Conservation (phyloP, 441 rosid species). For the Daphne laureola region DNA sequence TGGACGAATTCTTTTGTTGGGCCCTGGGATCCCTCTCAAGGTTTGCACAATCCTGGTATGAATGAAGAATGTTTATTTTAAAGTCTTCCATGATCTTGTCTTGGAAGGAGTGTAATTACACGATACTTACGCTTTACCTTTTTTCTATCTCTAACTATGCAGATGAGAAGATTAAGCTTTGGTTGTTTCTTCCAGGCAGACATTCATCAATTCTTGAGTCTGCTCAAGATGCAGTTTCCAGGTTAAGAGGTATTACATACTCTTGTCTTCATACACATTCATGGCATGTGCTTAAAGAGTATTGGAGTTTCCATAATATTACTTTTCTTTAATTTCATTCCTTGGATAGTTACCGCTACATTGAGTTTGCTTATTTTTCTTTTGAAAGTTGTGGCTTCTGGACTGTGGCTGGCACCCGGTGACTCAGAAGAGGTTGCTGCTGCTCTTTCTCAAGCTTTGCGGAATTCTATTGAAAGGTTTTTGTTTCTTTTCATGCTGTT, state of each 20-base stretch:
- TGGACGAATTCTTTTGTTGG: conserved; percentile 99
- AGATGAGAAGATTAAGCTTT: conserved; percentile 99
- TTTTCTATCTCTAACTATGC: conserved; percentile 13
- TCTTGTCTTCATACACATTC: background rate
- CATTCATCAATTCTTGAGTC: conserved; percentile 61
- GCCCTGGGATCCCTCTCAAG: conserved; percentile 99
- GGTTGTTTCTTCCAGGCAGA: conserved; percentile 96
- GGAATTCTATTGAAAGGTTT: conserved; percentile 92
- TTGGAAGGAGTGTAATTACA: conserved; percentile 4
- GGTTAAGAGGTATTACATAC: conserved; percentile 64
- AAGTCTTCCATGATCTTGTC: conserved; percentile 6
- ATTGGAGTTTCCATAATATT: conserved; percentile 1
- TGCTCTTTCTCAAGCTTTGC: conserved; percentile 90
- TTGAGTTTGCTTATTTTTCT: conserved; percentile 15
- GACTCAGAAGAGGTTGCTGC: conserved; percentile 98
- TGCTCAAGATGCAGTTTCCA: conserved; percentile 81
- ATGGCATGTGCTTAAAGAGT: background rate
- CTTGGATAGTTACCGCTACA: conserved; percentile 6
- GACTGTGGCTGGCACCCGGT: conserved; percentile 98
- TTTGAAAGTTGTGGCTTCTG: conserved; percentile 80
- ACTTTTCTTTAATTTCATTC: conserved; percentile 7
- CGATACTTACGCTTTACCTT: background rate
- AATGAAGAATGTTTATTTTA: conserved; percentile 5
- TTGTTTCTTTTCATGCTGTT: conserved; percentile 17
- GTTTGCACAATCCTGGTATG: conserved; percentile 95